Base-by-base conservation (phyloP, 768 basidiomycete species). In the Auriculariales sp. region DNA sequence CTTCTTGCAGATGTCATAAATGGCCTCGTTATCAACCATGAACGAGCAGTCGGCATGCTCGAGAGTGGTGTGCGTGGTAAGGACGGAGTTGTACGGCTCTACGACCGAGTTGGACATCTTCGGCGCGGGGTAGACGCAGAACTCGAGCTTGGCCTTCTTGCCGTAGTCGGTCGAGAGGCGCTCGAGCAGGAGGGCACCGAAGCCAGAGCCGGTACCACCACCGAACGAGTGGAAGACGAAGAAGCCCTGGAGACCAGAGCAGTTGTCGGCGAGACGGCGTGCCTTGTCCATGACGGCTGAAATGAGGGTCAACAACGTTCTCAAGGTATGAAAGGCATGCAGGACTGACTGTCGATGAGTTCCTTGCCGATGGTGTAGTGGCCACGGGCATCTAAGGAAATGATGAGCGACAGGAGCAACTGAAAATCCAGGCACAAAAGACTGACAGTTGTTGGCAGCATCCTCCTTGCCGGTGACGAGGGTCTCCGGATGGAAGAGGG, bases 151-250 rank as follows among this genome's bases (percentile, higher is more conserved):
- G 46, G 89, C 90, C 71, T 98, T 99, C 70, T 99, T 99, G 67
- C 95, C 95, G 61, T 97, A 99, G 68, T 99, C 95, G 51, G 87
- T 86, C 27, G 94, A 95, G 57, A 99, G 82, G 52, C 92, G 82
- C 70, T 99, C 95, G 53, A 98, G 79, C 54, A 99, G 75, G 59
- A 99, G 84, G 52, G 95, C 93, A 64, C 95, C 95, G 61, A 99
- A 94, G 62, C 95, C 95, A 54, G 95, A 99, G 61, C 95, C 95
- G 63, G 95, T 98, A 67, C 95, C 95, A 63, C 95, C 95, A 64
- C 95, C 95, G 64, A 99, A 98, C n/a, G 95, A 98, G 72, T 98
- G 95, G 81, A 98, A 98, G 62, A 98, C 89, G 63, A 98, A 98
- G 80, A 99, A 99, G 60, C 95, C 95, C 69, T 99, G 95, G 36